phyloP scores from a whole-genome alignment of 495 filamentous ascomycete species.

The Astrothelium macrocarpum region DNA sequence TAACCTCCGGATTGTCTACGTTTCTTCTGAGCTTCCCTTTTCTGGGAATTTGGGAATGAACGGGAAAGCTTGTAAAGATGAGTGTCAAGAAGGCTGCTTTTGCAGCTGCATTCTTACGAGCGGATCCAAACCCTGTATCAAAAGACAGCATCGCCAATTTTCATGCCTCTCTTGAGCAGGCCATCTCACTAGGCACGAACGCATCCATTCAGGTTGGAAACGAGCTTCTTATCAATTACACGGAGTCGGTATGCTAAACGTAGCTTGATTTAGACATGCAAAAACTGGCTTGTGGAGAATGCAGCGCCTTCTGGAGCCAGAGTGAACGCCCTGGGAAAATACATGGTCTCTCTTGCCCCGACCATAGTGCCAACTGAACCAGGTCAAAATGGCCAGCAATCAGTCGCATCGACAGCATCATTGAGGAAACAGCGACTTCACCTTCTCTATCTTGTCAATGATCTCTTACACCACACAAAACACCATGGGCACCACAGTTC shows the following conservation, averaged over 20 bases:
- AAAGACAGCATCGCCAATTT: slow-evolving; percentile 65
- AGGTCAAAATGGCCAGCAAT: slow-evolving; percentile 16
- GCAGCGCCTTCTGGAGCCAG: slow-evolving; percentile 59
- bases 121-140: slow-evolving; percentile 61
- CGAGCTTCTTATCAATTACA: slow-evolving; percentile 30
- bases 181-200: slow-evolving; percentile 63
- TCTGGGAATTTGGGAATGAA: too few relatives aligned
- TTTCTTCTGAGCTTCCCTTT: too few relatives aligned
- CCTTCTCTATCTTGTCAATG: slow-evolving; percentile 73
- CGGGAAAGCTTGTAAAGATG: too few relatives aligned
- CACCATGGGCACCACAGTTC: slow-evolving; percentile 40
- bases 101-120: slow-evolving; percentile 60
- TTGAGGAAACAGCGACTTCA: slow-evolving; percentile 62
- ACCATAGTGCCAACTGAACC: slow-evolving; percentile 39
- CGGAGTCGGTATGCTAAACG: slow-evolving; percentile 49
- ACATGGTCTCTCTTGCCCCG: slow-evolving; percentile 56
- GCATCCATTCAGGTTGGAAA: slow-evolving; percentile 90
- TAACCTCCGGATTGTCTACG: too few relatives aligned
- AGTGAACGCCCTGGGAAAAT: slow-evolving; percentile 61
- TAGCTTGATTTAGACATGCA: slow-evolving; percentile 58
- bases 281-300: slow-evolving; percentile 70
- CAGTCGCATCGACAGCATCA: slow-evolving; percentile 27
- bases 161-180: slow-evolving; percentile 55
- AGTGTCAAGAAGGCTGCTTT: slow-evolving; percentile 55
- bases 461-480: slow-evolving; percentile 71